Conservation (phyloP, 164 flowering plant genomes). For the Stephania yunnanensis region DNA sequence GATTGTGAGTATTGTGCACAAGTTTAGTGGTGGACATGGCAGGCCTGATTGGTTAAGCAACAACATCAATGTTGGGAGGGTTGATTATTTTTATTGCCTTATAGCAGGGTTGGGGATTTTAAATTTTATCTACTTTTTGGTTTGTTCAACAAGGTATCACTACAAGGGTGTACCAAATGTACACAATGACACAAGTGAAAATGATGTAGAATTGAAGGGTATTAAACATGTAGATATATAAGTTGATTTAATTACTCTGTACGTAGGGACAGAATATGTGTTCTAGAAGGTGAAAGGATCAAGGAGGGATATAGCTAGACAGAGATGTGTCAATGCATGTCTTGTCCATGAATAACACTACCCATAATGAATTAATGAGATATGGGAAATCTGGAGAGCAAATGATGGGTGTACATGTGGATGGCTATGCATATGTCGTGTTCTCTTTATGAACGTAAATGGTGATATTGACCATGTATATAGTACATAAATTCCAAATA, state of each 20-base stretch:
- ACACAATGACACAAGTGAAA: background rate
- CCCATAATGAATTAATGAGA: too few relatives aligned
- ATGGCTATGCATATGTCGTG: too few relatives aligned
- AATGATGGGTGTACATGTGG: too few relatives aligned
- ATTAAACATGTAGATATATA: conserved; percentile 10
- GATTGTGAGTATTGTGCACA: conserved; percentile 47
- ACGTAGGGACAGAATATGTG: too few relatives aligned
- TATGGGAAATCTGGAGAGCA: too few relatives aligned
- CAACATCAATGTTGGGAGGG: conserved; percentile 44
- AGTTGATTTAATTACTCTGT: background rate
- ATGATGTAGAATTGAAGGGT: conserved; percentile 31
- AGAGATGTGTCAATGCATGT: background rate
- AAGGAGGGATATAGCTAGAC: background rate
- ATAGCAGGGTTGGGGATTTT: conserved; percentile 44
- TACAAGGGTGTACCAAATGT: conserved; percentile 29
- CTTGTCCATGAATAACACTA: background rate
- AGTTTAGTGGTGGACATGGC: conserved; percentile 27
- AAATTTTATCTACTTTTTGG: conserved; percentile 41
- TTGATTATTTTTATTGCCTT: conserved; percentile 57
- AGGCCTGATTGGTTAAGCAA: conserved; percentile 52
- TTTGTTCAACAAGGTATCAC: conserved; percentile 29
- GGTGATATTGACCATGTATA: too few relatives aligned
- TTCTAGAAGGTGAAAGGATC: too few relatives aligned
- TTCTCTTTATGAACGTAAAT: too few relatives aligned
- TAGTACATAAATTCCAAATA: too few relatives aligned